Evolutionary conservation across 768 basidiomycete genomes (phyloP).

Genomic region (Mycena pura): DNA sequence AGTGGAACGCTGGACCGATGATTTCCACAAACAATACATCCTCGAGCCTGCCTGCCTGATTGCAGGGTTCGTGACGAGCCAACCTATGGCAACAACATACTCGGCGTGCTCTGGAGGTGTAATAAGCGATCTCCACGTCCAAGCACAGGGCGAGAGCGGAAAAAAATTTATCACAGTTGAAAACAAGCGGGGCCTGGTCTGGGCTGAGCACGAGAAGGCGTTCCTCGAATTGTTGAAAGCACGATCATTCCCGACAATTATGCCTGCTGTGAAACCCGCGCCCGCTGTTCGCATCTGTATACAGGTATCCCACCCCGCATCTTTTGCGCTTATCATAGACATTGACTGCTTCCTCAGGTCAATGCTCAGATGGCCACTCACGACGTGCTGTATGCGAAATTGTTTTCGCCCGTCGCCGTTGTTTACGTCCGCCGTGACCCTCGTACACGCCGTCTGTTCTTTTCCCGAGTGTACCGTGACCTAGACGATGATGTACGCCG

Average conservation of each 20-base stretch:
- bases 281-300: not conserved
- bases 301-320: not conserved
- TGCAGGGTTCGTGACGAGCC: not conserved
- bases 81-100: not conserved
- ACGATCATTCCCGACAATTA: not conserved
- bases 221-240: not conserved
- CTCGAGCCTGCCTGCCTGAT: not conserved
- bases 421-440: not conserved
- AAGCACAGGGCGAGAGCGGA: not conserved
- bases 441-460: not conserved
- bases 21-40: not conserved
- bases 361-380: not conserved
- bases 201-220: not conserved
- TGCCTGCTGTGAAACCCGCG: not conserved
- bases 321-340: not conserved
- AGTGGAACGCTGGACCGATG: not conserved
- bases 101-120: not conserved
- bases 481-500: not conserved
- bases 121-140: not conserved
- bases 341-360: not conserved
- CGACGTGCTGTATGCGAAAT: not conserved
- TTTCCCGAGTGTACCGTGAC: not conserved
- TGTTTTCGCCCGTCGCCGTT: not conserved
- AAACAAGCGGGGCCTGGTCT: not conserved
- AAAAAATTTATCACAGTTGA: not conserved